Evolutionary conservation across 1,284 basidiomycete genomes (phyloP).

Genomic region (Ceratobasidium sp.): DNA sequence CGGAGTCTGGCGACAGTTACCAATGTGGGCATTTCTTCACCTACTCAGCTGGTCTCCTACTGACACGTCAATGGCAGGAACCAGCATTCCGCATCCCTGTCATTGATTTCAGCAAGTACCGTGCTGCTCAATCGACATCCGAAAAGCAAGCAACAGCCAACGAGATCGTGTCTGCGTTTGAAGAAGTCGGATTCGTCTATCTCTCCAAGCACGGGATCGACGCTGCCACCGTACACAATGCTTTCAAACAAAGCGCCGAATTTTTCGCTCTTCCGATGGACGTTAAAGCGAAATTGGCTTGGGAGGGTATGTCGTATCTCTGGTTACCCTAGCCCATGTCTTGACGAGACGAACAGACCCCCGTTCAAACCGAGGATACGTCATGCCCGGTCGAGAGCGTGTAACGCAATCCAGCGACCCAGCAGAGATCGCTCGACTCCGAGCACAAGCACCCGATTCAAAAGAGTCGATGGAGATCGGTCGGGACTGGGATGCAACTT

Average conservation of each 20-base stretch:
- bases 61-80: constrained; percentile 34
- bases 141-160: constrained; percentile 67
- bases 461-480: constrained; percentile 84
- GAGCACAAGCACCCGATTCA: constrained; percentile 65
- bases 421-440: constrained; percentile 75
- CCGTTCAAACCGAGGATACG: constrained; percentile 82
- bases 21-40: background rate
- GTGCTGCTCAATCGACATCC: constrained; percentile 54
- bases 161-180: constrained; percentile 78
- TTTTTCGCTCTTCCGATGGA: constrained; percentile 74
- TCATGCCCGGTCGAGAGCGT: constrained; percentile 78
- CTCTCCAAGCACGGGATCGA: constrained; percentile 73
- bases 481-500: constrained; percentile 56
- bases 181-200: constrained; percentile 70
- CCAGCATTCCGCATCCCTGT: constrained; percentile 63
- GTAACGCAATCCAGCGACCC: constrained; percentile 74
- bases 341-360: constrained; percentile 57
- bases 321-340: no score
- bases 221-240: constrained; percentile 58
- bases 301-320: constrained; percentile 61
- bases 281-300: constrained; percentile 70
- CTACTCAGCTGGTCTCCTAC: background rate
- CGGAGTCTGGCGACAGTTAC: constrained; percentile 19
- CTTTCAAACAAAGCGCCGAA: constrained; percentile 70
- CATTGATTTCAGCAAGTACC: constrained; percentile 77